Evolutionary conservation across 1,284 basidiomycete genomes (phyloP).

Genomic region (Singerocomus inundabilis): DNA sequence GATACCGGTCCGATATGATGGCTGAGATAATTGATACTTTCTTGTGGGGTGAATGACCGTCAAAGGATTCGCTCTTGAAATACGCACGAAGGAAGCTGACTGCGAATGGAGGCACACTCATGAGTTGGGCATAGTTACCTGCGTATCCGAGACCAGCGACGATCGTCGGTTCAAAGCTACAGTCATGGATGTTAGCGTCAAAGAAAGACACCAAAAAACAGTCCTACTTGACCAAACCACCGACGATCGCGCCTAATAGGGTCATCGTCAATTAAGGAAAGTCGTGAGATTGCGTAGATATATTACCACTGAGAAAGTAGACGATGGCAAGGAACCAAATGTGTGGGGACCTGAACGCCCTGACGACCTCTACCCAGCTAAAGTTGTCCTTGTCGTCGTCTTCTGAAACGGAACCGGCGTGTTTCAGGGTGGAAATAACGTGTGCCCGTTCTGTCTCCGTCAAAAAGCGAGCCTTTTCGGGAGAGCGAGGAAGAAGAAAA

Average conservation of each 20-base stretch:
- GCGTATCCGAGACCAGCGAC: slow-evolving; percentile 45
- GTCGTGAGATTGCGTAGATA: neutral
- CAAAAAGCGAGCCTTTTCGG: slow-evolving; percentile 42
- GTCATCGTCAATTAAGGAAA: slow-evolving; percentile 4
- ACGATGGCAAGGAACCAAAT: slow-evolving; percentile 27
- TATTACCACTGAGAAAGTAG: slow-evolving; percentile 31
- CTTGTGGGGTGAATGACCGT: neutral
- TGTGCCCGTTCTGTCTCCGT: slow-evolving; percentile 41
- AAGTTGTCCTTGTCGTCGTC: slow-evolving; percentile 36
- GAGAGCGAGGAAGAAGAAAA: slow-evolving; percentile 52
- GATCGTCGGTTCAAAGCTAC: slow-evolving; percentile 54
- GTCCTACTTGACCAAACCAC: slow-evolving; percentile 37
- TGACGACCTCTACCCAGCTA: slow-evolving; percentile 37
- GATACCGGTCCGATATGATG: slow-evolving; percentile 44
- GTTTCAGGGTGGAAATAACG: slow-evolving; percentile 32
- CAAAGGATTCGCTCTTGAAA: neutral
- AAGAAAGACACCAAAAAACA: neutral
- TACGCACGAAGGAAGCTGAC: slow-evolving; percentile 41
- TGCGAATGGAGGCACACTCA: slow-evolving; percentile 49
- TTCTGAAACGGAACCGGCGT: slow-evolving; percentile 34
- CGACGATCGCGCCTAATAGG: slow-evolving; percentile 37
- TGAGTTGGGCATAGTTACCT: slow-evolving; percentile 45
- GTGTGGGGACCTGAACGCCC: slow-evolving; percentile 39
- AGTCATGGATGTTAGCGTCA: slow-evolving; percentile 1
- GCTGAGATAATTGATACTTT: slow-evolving; percentile 41